Conservation (phyloP, 2,329 filamentous ascomycete genomes). For the Zalaria obscura region DNA sequence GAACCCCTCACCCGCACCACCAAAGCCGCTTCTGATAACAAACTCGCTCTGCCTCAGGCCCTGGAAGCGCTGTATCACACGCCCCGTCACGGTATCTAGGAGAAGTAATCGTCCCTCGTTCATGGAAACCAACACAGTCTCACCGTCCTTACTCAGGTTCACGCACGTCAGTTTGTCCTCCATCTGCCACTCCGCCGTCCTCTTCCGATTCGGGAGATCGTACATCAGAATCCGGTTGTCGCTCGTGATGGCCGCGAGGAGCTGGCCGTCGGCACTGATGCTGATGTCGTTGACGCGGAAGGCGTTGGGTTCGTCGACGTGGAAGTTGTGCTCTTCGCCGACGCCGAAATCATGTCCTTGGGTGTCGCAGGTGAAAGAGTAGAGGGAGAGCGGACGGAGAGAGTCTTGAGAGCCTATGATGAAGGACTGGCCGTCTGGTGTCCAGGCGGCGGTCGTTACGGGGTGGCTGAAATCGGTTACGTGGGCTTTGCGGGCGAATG, state of each 20-base stretch:
- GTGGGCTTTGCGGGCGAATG: slow-evolving; percentile 47
- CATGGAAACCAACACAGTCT: slow-evolving; percentile 69
- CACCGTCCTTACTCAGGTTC: slow-evolving; percentile 68
- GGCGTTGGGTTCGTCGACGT: slow-evolving; percentile 31
- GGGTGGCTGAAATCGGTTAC: slow-evolving; percentile 66
- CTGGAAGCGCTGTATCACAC: slow-evolving; percentile 54
- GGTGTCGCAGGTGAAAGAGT: slow-evolving; percentile 8
- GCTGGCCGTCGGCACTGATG: slow-evolving; percentile 66
- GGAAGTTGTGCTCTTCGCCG: slow-evolving; percentile 2
- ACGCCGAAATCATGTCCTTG: slow-evolving; percentile 4
- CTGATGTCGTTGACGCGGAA: slow-evolving; percentile 74
- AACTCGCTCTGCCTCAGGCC: slow-evolving; percentile 63
- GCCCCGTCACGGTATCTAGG: slow-evolving; percentile 60
- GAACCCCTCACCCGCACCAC: slow-evolving; percentile 83
- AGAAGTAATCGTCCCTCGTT: slow-evolving; percentile 63
- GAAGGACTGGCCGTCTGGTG: slow-evolving; percentile 61
- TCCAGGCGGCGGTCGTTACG: slow-evolving; percentile 84
- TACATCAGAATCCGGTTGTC: slow-evolving; percentile 64
- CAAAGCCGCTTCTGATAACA: slow-evolving; percentile 72
- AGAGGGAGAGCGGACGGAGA: slow-evolving; percentile 48
- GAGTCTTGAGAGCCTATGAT: slow-evolving; percentile 66
- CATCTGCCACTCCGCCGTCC: slow-evolving; percentile 60
- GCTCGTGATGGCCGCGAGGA: slow-evolving; percentile 65
- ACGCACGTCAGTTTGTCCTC: slow-evolving; percentile 63
- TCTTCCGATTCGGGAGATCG: slow-evolving; percentile 59